Evolutionary conservation across 306 rosid genomes (phyloP), one percentile per base, ranked within the genome.

Genomic region (Corylus avellana): DNA sequence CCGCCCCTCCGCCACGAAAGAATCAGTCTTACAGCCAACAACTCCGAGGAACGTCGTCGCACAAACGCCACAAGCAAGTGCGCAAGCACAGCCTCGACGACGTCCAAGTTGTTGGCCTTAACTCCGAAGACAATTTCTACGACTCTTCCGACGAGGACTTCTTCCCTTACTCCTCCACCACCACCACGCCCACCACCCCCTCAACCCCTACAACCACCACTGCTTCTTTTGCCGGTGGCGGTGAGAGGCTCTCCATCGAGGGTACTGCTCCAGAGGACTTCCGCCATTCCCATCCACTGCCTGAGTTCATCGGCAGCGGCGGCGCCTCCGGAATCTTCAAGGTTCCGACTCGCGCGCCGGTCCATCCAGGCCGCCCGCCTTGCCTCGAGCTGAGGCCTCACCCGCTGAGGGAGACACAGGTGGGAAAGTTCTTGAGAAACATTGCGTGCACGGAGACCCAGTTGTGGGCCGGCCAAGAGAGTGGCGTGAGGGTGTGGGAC

Each of bases 71-170:
- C 37, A 81, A 77, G 25, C 89, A 74, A 56, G 63, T 83, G 5
- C 96, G 99, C 73, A 95, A 95, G 75, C 98, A 95, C 74, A 95
- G 98, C 81, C 90, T 95, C 4, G 99, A 95, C 66, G 97, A 95
- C 2, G 87, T 82, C 27, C 88, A 84, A 3, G 64, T 91, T 22
- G 58, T 66, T 1, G 89, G 82, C 0, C 66, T 22, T 27, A 20
- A 35, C 7, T 14, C 44, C 49, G 50, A 68, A 10, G 7, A 42
- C 0, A 13, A 77, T 2, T 76, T 81, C 57, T 84, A 84, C 8
- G 90, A 87, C 50, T 89, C 95, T 39, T 91, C 89, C 8, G 94
- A 90, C 74, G 94, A 89, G 16, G 93, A 94, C 12, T 86, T 89
- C 77, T 87, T 91, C 79, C 90, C 89, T 0, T 88, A 81, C 77